phyloP scores from a whole-genome alignment of 768 basidiomycete genomes.

The Psilocybe cyanescens region DNA sequence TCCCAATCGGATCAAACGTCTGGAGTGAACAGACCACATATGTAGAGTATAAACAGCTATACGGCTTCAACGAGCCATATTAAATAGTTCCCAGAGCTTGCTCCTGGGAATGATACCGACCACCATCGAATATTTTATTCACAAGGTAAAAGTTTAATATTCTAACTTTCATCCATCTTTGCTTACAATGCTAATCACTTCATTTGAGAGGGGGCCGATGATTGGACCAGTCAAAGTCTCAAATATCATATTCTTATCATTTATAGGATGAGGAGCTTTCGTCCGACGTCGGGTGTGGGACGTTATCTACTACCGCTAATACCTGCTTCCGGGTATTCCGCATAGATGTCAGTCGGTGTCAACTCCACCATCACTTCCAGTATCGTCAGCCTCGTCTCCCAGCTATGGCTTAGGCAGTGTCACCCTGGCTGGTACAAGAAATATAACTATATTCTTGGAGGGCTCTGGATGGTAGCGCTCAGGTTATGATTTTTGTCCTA shows the following conservation, averaged over 20 bases:
- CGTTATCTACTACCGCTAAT: background rate
- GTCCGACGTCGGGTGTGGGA: background rate
- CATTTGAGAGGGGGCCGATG: conserved; percentile 50
- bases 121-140: conserved; percentile 55
- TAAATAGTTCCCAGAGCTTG: conserved; percentile 54
- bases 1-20: conserved; percentile 59
- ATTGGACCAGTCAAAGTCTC: conserved; percentile 55
- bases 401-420: conserved; percentile 59
- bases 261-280: conserved; percentile 40
- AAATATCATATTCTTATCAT: conserved; percentile 58
- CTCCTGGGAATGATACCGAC: conserved; percentile 60
- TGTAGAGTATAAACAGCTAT: conserved; percentile 58
- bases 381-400: conserved; percentile 60
- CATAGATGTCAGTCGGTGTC: conserved; percentile 52
- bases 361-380: conserved; percentile 53
- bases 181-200: background rate
- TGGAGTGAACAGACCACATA: conserved; percentile 55
- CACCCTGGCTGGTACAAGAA: conserved; percentile 69
- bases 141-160: conserved; percentile 38
- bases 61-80: conserved; percentile 57
- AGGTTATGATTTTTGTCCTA: conserved; percentile 65
- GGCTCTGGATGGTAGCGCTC: conserved; percentile 66
- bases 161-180: no score
- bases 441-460: conserved; percentile 71
- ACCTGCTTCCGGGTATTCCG: conserved; percentile 34